Evolutionary conservation across 306 rosid species (phyloP), one percentile per base, ranked within the genome.

Genomic region (Carpinus fangiana): DNA sequence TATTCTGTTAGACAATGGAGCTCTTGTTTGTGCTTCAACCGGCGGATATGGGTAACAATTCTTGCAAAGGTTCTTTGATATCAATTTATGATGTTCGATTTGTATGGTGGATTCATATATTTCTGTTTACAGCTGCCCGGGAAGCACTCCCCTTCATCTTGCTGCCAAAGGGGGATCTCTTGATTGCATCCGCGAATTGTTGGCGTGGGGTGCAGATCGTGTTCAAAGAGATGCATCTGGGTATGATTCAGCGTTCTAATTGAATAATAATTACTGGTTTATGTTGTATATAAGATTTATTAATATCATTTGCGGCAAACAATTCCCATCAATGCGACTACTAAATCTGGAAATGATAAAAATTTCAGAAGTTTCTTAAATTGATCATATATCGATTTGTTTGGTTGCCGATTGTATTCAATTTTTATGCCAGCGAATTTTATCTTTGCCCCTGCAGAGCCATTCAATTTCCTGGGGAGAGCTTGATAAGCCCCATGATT

Each of bases 171-270:
- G 97, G 28, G 98, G 99, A 23, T 93, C 97, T 78, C 71, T 91
- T 57, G 97, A 96, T 82, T 96, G 99, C 83, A 86, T 96, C 72
- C 86, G 99, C 0, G 93, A 85, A 78, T 61, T 96, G 43, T 82
- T 96, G 76, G 99, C 98, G 5, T 96, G 99, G 99, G 99, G 99
- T 50, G 99, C 97, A 3, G 99, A 93, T 86, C 98, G 99, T 46
- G 79, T 88, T 79, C 98, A 96, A 66, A 86, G 98, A 70, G 99
- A 96, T 91, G 86, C 92, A 34, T 84, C 97, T 0, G 99, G 99
- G 99, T 96, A 95, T 78, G 20, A 20, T 62, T 3, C 46, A 14
- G 13, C 16, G 72, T 47, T 54, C 72, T 41, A 8, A 2, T 28
- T 47, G 46, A 36, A 26, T 62, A 18, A 67, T 67, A 38, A 59